Evolutionary conservation across 345 rosid genomes (phyloP), one percentile per base, ranked within the genome.

Genomic region (Theobroma cacao): DNA sequence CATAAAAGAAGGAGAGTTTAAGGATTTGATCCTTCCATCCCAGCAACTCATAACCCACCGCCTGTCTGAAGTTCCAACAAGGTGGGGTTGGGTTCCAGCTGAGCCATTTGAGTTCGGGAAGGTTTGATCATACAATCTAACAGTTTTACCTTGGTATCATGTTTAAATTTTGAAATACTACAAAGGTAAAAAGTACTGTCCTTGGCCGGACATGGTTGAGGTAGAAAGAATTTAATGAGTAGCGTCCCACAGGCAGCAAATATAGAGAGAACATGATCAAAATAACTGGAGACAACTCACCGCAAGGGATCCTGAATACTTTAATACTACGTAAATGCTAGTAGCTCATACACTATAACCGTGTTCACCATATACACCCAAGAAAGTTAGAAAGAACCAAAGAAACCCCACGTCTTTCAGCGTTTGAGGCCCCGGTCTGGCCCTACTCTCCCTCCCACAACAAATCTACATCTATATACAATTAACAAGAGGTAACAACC

Each of bases 401-500:
- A 20, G 24, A 52, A 20, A 52, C 24, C 17, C n/a, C n/a, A n/a
- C 58, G 6, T 7, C 24, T 52, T 52, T 52, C 2, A 5, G 56
- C 7, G 10, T n/a, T 52, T 20, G 58, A 20, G 22, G 0, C 10
- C 7, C 2, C 6, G 9, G 22, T n/a, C 53, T 41, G 34, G 20
- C 26, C n/a, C 62, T n/a, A 22, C 1, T 24, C 6, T 38, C 61
- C 50, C 3, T 20, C n/a, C 24, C 45, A 4, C 24, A 22, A 24
- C 53, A 31, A 5, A 62, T 14, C 28, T 9, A 22, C 5, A 4
- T 34, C 68, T 5, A 0, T 10, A 20, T 11, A 40, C 7, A 43
- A 45, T 18, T 8, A 68, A 47, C 50, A 64, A 68, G 66, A 41
- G 26, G 20, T 36, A 64, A 81, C 34, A 76, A 34, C 76, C 52